Evolutionary conservation across 768 basidiomycete species (phyloP), one percentile per base, ranked within the genome.

Genomic region (Crassisporium funariophilum): DNA sequence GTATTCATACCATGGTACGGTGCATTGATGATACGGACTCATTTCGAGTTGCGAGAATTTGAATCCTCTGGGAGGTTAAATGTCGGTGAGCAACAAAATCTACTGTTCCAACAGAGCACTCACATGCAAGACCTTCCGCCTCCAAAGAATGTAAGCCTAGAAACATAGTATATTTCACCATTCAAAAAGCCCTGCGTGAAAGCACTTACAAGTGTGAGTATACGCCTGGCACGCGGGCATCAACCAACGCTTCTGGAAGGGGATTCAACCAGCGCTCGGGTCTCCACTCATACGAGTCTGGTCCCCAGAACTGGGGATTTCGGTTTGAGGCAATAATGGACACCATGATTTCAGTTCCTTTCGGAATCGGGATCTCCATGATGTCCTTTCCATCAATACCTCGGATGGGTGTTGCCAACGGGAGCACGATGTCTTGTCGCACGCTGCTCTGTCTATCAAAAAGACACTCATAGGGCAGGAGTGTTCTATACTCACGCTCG

Each of bases 31-130:
- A 12, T 42, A 37, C 72, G 17, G 53, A 79, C 77, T 78, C 65
- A 77, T 76, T 55, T 79, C 77, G 5, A 80, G 62, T 49, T 79
- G 72, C 2, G 77, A 71, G 62, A 81, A 79, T 54, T 79, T 78
- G 65, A 78, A 78, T 0, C 77, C 78, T 21, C 75, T 76, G 37
- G 22, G 37, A 34, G 23, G 19, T 17, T 21, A 15, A 21, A 40
- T 40, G 5, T 44, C 6, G 39, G 13, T 15, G 15, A 39, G 29
- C 29, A 31, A 5, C 11, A 31, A 31, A n/a, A 31, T n/a, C 29
- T 11, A n/a, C n/a, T 12, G 4, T 23, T 9, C 35, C 15, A n/a
- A 2, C 27, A 23, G 24, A 34, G 20, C 4, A 65, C 72, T 41
- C 39, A 74, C 74, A 78, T 74, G 67, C 76, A 78, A 7, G 73